A percentile compares a stretch with the other conserved stretches of the same genome.
These are phyloP conservation scores for Mucor saturninus DNA, from an alignment of 371 early-diverging fungal species.

Conservation along the genomic window DNA sequence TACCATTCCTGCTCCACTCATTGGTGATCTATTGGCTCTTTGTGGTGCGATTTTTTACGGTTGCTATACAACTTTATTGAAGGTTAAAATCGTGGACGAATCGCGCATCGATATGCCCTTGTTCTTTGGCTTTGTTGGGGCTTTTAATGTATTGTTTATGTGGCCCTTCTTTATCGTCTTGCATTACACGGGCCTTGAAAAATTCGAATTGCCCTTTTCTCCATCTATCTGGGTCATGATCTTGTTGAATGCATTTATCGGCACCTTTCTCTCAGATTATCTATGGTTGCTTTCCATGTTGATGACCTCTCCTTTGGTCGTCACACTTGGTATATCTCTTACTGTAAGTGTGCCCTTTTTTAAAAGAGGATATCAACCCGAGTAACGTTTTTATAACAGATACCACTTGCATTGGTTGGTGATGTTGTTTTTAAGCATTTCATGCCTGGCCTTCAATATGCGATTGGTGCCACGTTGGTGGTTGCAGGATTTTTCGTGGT, in stretches of 20 bases:
- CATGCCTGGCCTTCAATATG: slow-evolving; percentile 61
- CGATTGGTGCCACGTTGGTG: slow-evolving; percentile 69
- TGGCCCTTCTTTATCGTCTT: slow-evolving; percentile 74
- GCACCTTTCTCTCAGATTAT: slow-evolving; percentile 84
- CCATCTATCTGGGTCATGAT: slow-evolving; percentile 65
- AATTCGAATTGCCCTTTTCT: slow-evolving; percentile 67
- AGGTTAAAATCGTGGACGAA: slow-evolving; percentile 73
- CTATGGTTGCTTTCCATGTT: slow-evolving; percentile 82
- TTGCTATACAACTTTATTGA: slow-evolving; percentile 77
- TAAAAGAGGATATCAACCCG: neutral
- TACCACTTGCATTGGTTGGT: slow-evolving; percentile 77
- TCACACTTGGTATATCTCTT: slow-evolving; percentile 77
- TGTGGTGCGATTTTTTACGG: slow-evolving; percentile 81
- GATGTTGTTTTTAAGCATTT: slow-evolving; percentile 73
- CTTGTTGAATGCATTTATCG: slow-evolving; percentile 74
- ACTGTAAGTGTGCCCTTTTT: slow-evolving; percentile 44
- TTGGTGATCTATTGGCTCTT: slow-evolving; percentile 77
- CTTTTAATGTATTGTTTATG: slow-evolving; percentile 71
- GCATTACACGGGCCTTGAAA: slow-evolving; percentile 71
- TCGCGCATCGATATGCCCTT: slow-evolving; percentile 74
- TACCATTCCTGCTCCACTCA: slow-evolving; percentile 34
- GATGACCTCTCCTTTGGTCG: slow-evolving; percentile 82
- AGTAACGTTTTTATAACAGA: slow-evolving; percentile 30
- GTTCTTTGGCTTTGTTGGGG: slow-evolving; percentile 85
- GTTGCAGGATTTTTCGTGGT: slow-evolving; percentile 73